Evolutionary conservation across 192 early-diverging fungal species (phyloP), one percentile per base, ranked within the genome.

Genomic region (Entophlyctis helioformis): DNA sequence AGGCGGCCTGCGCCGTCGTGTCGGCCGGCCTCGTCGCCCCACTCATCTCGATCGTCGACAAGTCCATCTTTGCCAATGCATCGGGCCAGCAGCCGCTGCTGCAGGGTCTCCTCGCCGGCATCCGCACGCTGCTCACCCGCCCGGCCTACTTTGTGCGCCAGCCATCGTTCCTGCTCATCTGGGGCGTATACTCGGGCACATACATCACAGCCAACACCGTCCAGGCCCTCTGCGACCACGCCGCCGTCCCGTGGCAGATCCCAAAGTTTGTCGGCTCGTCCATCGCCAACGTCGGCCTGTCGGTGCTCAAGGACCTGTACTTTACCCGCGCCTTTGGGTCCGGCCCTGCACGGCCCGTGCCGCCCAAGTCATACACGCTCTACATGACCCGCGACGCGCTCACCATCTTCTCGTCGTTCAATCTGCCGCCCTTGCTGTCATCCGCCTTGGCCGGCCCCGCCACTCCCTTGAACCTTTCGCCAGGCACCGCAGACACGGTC

Each of bases 21-120:
- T 24, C 53, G 9, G 45, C 46, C 29, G 40, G 44, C n/a, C 42
- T 58, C 6, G 38, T 51, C 36, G 21, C 51, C 2, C 54, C 63
- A 34, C 51, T 66, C 42, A 64, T 72, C 28, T 42, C 65, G 22
- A 65, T 72, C 48, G 54, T 68, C 39, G 69, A 72, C 51, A 47
- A 53, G 2, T 39, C 62, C 33, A 72, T 72, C 31, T 62, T 72
- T 35, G 20, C 53, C 8, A 68, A 63, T 37, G 69, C 60, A 13
- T 57, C 53, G 1, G 65, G 65, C 20, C 34, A 44, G 32, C 32
- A 50, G 39, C 46, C 48, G 8, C 36, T 72, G 42, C 10, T 35
- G 18, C 18, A 13, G 16, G 53, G 50, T 12, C 29, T 72, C 21
- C 36, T 39, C 12, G 32, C 53, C 4, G 62, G 64, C 12, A 23